Conservation (phyloP, 345 rosid species). For the Salix arbutifolia region DNA sequence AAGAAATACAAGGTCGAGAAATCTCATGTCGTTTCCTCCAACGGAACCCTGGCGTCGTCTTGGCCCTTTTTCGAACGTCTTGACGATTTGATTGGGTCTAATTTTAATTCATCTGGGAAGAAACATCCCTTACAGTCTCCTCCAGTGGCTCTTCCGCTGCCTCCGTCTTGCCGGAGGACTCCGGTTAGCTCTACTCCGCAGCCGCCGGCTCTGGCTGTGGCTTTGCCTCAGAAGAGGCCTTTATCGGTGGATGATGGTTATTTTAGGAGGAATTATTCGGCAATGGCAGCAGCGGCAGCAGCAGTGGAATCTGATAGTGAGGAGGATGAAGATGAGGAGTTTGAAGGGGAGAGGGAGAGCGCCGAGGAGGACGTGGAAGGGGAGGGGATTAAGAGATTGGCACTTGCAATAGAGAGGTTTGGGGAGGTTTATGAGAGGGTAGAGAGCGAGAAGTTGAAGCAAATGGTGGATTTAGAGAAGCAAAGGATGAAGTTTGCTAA, state of each 20-base stretch:
- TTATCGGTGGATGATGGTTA: constrained; percentile 39
- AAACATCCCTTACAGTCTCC: constrained; percentile 42
- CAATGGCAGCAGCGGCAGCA: constrained; percentile 79
- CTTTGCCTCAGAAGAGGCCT: constrained; percentile 69
- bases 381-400: constrained; percentile 58
- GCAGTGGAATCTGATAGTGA: constrained; percentile 48
- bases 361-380: constrained; percentile 29
- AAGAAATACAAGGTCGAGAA: constrained; percentile 95
- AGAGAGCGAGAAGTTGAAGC: constrained; percentile 80
- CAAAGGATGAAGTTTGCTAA: constrained; percentile 93
- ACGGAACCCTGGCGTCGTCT: constrained; percentile 45
- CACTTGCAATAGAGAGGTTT: constrained; percentile 70
- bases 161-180: constrained; percentile 22
- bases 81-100: constrained; percentile 71
- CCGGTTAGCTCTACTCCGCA: constrained; percentile 27
- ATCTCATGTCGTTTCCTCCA: constrained; percentile 60
- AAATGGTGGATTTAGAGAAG: constrained; percentile 97
- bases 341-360: constrained; percentile 30
- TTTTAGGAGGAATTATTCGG: constrained; percentile 70
- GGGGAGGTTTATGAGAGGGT: constrained; percentile 83
- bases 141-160: constrained; percentile 46
- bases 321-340: constrained; percentile 43
- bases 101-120: constrained; percentile 25
- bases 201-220: constrained; percentile 38
- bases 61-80: constrained; percentile 87